Evolutionary conservation across 108 stramenopile species (phyloP).

Genomic region (Mediolabrus comicus): DNA sequence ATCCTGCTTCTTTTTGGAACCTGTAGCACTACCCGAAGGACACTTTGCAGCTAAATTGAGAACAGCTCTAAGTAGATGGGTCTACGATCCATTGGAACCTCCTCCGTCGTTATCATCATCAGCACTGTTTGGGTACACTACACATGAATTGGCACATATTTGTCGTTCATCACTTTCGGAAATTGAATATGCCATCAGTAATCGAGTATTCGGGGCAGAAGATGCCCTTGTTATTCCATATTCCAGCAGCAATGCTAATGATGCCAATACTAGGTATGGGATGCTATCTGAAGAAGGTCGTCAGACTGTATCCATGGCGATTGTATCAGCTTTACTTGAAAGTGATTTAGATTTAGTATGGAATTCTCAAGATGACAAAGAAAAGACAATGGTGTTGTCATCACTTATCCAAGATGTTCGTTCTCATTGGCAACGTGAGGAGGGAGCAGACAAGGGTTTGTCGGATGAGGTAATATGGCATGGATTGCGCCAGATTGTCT

Average conservation of each 20-base stretch:
- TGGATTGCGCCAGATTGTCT: constrained; percentile 31
- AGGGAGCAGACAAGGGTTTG: constrained; percentile 16
- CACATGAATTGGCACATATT: constrained; percentile 31
- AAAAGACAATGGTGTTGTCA: constrained; percentile 16
- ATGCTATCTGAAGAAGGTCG: constrained; percentile 41
- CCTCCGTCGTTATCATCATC: not conserved
- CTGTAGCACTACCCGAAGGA: constrained; percentile 5
- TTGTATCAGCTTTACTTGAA: constrained; percentile 38
- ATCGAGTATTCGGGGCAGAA: constrained; percentile 36
- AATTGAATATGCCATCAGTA: constrained; percentile 17
- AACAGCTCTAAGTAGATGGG: constrained; percentile 13
- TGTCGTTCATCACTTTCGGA: constrained; percentile 34
- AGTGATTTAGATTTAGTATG: constrained; percentile 35
- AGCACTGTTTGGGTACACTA: constrained; percentile 18
- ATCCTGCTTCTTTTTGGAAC: constrained; percentile 40
- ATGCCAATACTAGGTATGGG: constrained; percentile 14
- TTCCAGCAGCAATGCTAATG: not conserved
- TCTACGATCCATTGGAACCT: constrained; percentile 41
- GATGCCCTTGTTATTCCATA: constrained; percentile 34
- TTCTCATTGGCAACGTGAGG: constrained; percentile 33
- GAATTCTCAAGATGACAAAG: not conserved
- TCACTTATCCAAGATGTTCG: constrained; percentile 31
- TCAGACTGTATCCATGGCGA: constrained; percentile 40
- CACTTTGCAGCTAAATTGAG: constrained; percentile 29
- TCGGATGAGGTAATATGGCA: constrained; percentile 39